Evolutionary conservation across 495 filamentous ascomycete genomes (phyloP).

Genomic region (Sporormia fimetaria): DNA sequence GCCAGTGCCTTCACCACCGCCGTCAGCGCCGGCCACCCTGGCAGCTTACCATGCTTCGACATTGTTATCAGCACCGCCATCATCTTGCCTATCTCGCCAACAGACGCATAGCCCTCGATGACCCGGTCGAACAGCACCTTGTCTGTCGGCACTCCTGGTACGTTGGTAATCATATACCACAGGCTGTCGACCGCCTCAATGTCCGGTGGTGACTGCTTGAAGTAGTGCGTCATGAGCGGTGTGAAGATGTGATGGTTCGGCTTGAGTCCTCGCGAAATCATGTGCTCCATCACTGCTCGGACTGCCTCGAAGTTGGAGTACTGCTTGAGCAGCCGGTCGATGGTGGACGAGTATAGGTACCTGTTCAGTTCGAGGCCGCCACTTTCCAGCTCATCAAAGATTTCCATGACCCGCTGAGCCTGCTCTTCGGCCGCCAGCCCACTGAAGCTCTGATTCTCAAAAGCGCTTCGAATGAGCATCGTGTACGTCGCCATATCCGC

Average conservation of each 20-base stretch:
- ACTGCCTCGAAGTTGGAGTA: constrained; percentile 39
- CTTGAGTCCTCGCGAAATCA: constrained; percentile 40
- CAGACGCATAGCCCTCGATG: constrained; percentile 48
- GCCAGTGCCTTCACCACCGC: constrained; percentile 40
- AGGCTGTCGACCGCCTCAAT: constrained; percentile 45
- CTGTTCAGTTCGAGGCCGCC: constrained; percentile 44
- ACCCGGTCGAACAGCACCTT: constrained; percentile 56
- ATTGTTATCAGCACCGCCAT: constrained; percentile 41
- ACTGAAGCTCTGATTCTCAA: constrained; percentile 29
- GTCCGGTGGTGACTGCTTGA: constrained; percentile 44
- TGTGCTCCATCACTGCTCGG: constrained; percentile 49
- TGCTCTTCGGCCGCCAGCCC: constrained; percentile 30
- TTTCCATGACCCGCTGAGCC: constrained; percentile 27
- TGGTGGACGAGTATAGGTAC: constrained; percentile 49
- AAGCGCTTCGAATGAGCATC: constrained; percentile 42
- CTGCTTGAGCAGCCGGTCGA: constrained; percentile 47
- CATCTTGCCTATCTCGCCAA: constrained; percentile 40
- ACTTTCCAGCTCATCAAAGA: constrained; percentile 44
- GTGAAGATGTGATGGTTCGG: constrained; percentile 55
- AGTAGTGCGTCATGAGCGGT: constrained; percentile 57
- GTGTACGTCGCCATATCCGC: constrained; percentile 45
- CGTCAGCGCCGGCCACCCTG: constrained; percentile 37
- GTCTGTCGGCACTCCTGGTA: constrained; percentile 38
- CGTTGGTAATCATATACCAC: constrained; percentile 37
- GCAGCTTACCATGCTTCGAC: constrained; percentile 33